phyloP scores from a whole-genome alignment of 2,329 filamentous ascomycete species.

The Monilinia vaccinii-corymbosi region DNA sequence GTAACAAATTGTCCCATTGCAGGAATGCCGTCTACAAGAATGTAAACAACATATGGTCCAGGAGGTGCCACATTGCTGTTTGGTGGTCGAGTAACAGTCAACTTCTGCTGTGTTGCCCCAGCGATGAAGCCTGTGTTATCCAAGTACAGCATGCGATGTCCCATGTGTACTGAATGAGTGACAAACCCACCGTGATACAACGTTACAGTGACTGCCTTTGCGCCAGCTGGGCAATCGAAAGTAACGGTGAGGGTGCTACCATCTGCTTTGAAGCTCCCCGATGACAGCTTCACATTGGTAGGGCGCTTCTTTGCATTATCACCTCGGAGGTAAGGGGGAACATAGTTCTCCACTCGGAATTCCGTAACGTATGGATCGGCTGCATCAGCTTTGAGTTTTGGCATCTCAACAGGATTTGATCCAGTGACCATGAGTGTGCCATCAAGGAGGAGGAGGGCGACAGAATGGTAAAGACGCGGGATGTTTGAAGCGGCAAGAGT shows the following conservation, averaged over 20 bases:
- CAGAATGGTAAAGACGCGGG: constrained; percentile 50
- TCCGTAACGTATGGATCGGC: constrained; percentile 46
- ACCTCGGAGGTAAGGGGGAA: constrained; percentile 49
- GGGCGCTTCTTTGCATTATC: constrained; percentile 40
- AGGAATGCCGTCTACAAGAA: constrained; percentile 34
- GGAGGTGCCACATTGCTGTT: constrained; percentile 46
- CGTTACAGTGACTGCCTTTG: constrained; percentile 38
- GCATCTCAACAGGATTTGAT: constrained; percentile 52
- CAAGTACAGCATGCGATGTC: constrained; percentile 46
- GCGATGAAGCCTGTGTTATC: constrained; percentile 40
- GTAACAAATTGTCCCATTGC: constrained; percentile 27
- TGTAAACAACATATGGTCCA: constrained; percentile 51
- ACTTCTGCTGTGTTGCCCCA: constrained; percentile 34
- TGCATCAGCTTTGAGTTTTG: constrained; percentile 37
- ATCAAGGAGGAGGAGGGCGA: constrained; percentile 49
- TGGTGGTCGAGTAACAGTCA: constrained; percentile 46
- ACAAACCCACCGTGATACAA: constrained; percentile 53
- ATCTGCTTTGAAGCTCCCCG: constrained; percentile 34
- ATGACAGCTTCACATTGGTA: constrained; percentile 37
- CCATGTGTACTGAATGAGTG: constrained; percentile 53
- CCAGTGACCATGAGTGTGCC: constrained; percentile 51
- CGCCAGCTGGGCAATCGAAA: constrained; percentile 37
- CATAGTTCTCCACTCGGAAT: constrained; percentile 53
- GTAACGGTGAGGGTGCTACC: constrained; percentile 37
- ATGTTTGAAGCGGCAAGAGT: constrained; percentile 35